Base-by-base conservation (phyloP, 2,329 filamentous ascomycete genomes). In the Talaromyces pinophilus region DNA sequence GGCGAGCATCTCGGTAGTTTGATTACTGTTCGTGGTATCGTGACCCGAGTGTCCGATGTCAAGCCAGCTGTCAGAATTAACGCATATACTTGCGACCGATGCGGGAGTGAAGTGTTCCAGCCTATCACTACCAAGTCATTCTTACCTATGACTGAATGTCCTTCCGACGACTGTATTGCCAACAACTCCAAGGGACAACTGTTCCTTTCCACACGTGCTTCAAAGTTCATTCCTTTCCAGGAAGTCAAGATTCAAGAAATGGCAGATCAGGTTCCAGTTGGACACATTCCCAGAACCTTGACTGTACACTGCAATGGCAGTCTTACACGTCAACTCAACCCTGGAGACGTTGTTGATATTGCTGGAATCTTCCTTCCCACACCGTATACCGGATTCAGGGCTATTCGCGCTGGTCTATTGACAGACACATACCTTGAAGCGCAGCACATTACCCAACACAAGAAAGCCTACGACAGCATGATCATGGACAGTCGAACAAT, bases 221-320 rank as follows among this genome's bases (percentile, higher is more conserved):
- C 93, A 62, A 99, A 98, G 75, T 99, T 98, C 75, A 82, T 97
- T 74, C 93, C 95, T 3, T 99, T 99, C 83, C 95, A 99, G 79
- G 95, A 99, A 79, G 88, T 98, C 80, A 98, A 98, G 82, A 93
- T 99, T 65, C 95, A 99, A 80, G 95, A 99, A 77, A 92, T 98
- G 88, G 93, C 95, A n/a, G 95, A 99, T 77, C 95, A 99, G 78
- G 95, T 99, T 0, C 95, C 95, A 7, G 96, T 99, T 70, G 95
- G 95, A 61, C 95, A 99, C 77, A 99, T 99, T 72, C 95, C 95
- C 38, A 88, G 95, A 67, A 92, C 92, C 66, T 82, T 99, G 69
- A 98, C 94, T 0, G 83, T 99, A 25, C 87, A 96, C 73, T 97
- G 93, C 79, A 90, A 96, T 75, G 95, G 95, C 68, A 91, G 88